Conservation (phyloP, 225 moss, liverwort and hornwort species). For the Straminergon stramineum region DNA sequence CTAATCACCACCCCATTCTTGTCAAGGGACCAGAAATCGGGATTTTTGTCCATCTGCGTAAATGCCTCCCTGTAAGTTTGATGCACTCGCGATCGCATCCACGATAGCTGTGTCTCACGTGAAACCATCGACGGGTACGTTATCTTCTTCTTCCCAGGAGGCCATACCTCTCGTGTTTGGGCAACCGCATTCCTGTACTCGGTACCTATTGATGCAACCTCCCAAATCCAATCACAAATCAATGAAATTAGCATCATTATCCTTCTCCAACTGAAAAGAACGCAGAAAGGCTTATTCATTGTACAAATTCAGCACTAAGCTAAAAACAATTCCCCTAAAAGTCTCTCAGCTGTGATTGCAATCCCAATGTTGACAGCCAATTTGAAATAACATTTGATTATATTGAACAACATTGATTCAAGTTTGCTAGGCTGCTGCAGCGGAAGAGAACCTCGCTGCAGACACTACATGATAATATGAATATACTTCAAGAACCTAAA, state of each 20-base stretch:
- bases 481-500: neutral
- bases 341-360: neutral
- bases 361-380: neutral
- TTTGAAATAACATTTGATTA: neutral
- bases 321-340: neutral
- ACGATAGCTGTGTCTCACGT: constrained; percentile 59
- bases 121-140: constrained; percentile 32
- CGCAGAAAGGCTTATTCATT: neutral
- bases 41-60: constrained; percentile 78
- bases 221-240: neutral
- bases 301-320: neutral
- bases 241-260: constrained; percentile 3
- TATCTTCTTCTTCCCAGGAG: constrained; percentile 2
- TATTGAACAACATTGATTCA: neutral
- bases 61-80: constrained; percentile 68
- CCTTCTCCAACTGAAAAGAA: neutral
- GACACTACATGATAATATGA: neutral
- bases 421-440: neutral
- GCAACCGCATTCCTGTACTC: constrained; percentile 25
- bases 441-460: neutral
- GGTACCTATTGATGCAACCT: constrained; percentile 5
- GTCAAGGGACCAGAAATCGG: constrained; percentile 22
- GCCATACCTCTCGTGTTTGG: constrained; percentile 43
- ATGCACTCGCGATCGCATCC: constrained; percentile 28
- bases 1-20: constrained; percentile 59